A percentile compares a stretch with the other conserved stretches of the same genome.
phyloP scores from a whole-genome alignment of 345 rosid genomes.

The Rubroshorea leprosula region DNA sequence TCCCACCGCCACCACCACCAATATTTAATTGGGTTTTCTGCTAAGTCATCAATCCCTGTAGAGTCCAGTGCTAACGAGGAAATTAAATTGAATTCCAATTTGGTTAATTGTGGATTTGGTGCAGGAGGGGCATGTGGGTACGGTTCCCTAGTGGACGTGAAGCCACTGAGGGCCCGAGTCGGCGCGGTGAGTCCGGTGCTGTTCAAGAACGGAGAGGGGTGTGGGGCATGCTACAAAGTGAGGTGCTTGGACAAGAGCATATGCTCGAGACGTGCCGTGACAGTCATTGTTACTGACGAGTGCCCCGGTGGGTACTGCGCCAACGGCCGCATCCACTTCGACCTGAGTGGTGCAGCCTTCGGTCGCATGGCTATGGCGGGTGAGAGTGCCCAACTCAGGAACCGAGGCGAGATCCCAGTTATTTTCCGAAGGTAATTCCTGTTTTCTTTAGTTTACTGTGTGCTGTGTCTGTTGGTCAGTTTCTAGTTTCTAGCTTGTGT shows the following conservation, averaged over 20 bases:
- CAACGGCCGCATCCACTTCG: slow-evolving; percentile 66
- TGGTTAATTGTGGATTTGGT: background rate
- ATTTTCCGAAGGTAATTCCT: slow-evolving; percentile 47
- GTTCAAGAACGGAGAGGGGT: slow-evolving; percentile 84
- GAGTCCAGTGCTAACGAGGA: too few species aligned
- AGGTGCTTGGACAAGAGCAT: slow-evolving; percentile 65
- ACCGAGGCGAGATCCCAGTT: slow-evolving; percentile 73
- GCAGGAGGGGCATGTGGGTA: slow-evolving; percentile 98
- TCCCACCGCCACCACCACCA: too few species aligned
- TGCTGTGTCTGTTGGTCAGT: too few species aligned
- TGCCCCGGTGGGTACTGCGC: slow-evolving; percentile 81
- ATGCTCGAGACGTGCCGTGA: slow-evolving; percentile 78
- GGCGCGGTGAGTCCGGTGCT: slow-evolving; percentile 88
- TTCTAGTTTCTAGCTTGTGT: too few species aligned
- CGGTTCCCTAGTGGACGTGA: slow-evolving; percentile 81
- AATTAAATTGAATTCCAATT: too few species aligned
- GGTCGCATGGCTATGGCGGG: slow-evolving; percentile 85
- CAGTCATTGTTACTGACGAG: slow-evolving; percentile 85
- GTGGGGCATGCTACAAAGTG: slow-evolving; percentile 91
- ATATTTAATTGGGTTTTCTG: too few species aligned
- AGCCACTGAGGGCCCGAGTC: slow-evolving; percentile 75
- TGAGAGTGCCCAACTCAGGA: slow-evolving; percentile 47
- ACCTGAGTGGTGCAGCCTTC: slow-evolving; percentile 94
- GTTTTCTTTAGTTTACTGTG: too few species aligned
- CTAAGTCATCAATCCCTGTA: background rate